Base-by-base conservation (phyloP, 768 basidiomycete species). In the Tylopilus sp. region DNA sequence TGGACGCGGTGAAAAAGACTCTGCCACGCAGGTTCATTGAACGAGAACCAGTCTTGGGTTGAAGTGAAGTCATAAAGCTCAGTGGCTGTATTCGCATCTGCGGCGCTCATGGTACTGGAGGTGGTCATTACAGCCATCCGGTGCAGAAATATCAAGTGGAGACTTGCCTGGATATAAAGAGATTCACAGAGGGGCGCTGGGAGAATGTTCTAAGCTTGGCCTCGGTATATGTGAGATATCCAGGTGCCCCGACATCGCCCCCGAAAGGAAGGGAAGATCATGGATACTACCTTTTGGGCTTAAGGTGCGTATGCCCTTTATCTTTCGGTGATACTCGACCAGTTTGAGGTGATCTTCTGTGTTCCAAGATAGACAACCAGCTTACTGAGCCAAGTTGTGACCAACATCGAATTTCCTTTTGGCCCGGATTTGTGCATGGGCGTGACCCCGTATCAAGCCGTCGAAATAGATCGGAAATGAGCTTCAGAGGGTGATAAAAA, bases 31-130 rank as follows among this genome's bases (percentile, higher is more conserved):
- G 70, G 61, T 43, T 72, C 64, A 47, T 82, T 71, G 60, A 57
- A 65, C 1, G 75, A 75, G 58, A 82, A 79, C 81, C 81, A 82
- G 53, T 82, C 81, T 62, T 83, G 81, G 0, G 75, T 76, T 8
- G 65, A 40, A 3, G 79, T 82, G 57, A 80, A 82, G n/a, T 60
- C 57, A 53, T 71, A 77, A 40, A 50, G 21, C 30, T 55, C 28
- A 2, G 35, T 49, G 46, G 55, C 45, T 3, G 25, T n/a, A 22
- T 58, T 25, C 30, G 25, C 8, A 18, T 58, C 41, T 21, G 8
- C 31, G 13, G 39, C 18, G 9, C 41, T 50, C 63, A 63, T 65
- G 3, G 13, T 56, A 17, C 55, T 65, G 48, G 10, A 43, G 23
- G 42, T 5, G 18, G 44, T 35, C 6, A 42, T 62, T 46, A 55